Evolutionary conservation across 2,329 filamentous ascomycete species (phyloP).

Genomic region (Parascedosporium putredinis): DNA sequence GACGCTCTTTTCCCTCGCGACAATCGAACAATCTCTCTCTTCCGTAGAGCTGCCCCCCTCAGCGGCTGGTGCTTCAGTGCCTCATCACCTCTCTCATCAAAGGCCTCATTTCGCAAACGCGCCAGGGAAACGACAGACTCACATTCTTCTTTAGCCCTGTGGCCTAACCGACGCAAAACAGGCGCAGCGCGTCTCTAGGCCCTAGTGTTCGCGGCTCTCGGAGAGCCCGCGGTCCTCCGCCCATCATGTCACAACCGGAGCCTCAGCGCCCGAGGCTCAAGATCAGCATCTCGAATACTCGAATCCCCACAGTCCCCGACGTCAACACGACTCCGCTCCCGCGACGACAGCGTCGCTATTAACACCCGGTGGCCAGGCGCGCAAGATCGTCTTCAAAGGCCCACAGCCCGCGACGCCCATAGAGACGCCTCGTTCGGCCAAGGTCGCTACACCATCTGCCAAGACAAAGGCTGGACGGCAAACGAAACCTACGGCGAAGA

Average conservation of each 20-base stretch:
- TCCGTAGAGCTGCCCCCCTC: too few relatives aligned
- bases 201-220: neutral
- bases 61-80: too few relatives aligned
- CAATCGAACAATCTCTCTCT: too few relatives aligned
- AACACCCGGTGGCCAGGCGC: conserved; percentile 9
- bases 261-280: conserved; percentile 17
- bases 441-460: conserved; percentile 17
- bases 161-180: too few relatives aligned
- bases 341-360: conserved; percentile 10
- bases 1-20: too few relatives aligned
- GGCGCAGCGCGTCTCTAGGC: too few relatives aligned
- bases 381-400: conserved; percentile 30
- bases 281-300: conserved; percentile 14
- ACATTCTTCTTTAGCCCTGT: too few relatives aligned
- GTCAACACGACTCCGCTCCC: conserved; percentile 12
- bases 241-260: conserved; percentile 5
- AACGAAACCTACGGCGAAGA: conserved; percentile 52
- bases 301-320: conserved; percentile 11
- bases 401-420: conserved; percentile 29
- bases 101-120: too few relatives aligned
- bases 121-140: too few relatives aligned
- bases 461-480: conserved; percentile 52
- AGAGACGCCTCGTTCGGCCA: conserved; percentile 11
- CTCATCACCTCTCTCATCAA: too few relatives aligned
- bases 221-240: too few relatives aligned